Evolutionary conservation across 345 rosid genomes (phyloP), one percentile per base, ranked within the genome.

Genomic region (Anacardium occidentale): DNA sequence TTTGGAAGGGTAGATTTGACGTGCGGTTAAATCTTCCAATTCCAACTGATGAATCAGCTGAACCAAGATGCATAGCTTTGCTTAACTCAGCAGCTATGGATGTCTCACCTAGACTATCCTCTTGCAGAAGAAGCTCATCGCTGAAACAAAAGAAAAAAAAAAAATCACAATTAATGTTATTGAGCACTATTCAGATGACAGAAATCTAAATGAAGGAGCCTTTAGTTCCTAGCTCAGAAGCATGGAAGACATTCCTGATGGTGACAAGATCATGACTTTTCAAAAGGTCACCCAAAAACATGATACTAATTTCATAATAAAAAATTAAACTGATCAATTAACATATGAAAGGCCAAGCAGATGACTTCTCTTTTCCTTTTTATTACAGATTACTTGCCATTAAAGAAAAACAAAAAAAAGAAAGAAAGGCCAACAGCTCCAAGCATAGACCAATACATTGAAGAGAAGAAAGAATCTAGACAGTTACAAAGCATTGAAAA

Each of bases 41-140:
- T 68, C 78, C 86, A 77, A 54, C 81, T 50, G 81, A 75, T 59
- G 85, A 74, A 74, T 92, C 91, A 48, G 88, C 71, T n/a, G 89
- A 76, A 77, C 87, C 83, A 64, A 95, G 84, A 73, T 83, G 92
- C 94, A 91, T 82, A 74, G 77, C 85, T 82, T 83, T 86, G 81
- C 83, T 81, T 73, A 92, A 88, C 67, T 88, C 94, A 65, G 85
- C 70, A 73, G 84, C 76, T 71, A 95, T 32, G 77, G 66, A 78
- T 75, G 80, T 82, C 77, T 78, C 86, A 68, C 88, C 91, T 13
- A 83, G 65, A 42, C 87, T 84, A 85, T 89, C 98, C 74, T 95
- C 99, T 85, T 95, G 89, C 70, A 95, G 81, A 69, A 95, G 91
- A 62, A 86, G 90, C 5, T 95, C 99, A 63, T 89, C 99, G 64